Evolutionary conservation across 192 early-diverging fungal genomes (phyloP), one percentile per base, ranked within the genome.

Genomic region (Coemansia sp.): DNA sequence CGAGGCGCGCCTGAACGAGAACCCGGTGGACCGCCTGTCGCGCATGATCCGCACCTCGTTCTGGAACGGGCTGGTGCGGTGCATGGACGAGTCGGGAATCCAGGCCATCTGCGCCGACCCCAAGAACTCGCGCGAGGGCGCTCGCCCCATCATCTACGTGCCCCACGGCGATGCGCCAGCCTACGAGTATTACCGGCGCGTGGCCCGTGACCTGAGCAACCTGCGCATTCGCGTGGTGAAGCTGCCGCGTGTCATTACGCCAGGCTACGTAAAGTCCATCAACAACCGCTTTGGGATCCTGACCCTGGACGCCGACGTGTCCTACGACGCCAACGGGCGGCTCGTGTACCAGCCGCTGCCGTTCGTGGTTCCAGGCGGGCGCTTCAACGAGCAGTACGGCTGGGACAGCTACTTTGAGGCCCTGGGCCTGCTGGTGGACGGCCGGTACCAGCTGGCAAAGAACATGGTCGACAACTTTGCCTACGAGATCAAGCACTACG

Each of bases 371-470:
- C 96, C 94, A 0, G 96, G 96, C 11, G 96, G 96, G 13, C 82
- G 96, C 8, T 99, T 98, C 77, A 99, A 98, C 63, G 96, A 99
- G 69, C 95, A 94, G 85, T 99, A 99, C 65, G 94, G 93, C 0
- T 99, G 96, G 96, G 96, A 99, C 64, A 85, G 81, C 38, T 95
- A 95, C 64, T 96, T 96, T 77, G 92, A 94, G 58, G 77, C 87
- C 0, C 68, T 97, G 3, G 96, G 93, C 6, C 64, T 99, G 27
- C 54, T 94, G 25, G 77, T 84, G 9, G 94, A 99, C 69, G 87
- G 85, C 10, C 85, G 91, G 17, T 46, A 86, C 10, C 86, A 90
- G 48, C 67, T 99, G 44, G 90, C 86, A 11, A 82, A 89, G 55
- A 85, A 87, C 55, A 97, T 97, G 95, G 87, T 98, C 5, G 95